Evolutionary conservation across 1,139 yeast genomes (phyloP).

Genomic region (Candida freyschussii): DNA sequence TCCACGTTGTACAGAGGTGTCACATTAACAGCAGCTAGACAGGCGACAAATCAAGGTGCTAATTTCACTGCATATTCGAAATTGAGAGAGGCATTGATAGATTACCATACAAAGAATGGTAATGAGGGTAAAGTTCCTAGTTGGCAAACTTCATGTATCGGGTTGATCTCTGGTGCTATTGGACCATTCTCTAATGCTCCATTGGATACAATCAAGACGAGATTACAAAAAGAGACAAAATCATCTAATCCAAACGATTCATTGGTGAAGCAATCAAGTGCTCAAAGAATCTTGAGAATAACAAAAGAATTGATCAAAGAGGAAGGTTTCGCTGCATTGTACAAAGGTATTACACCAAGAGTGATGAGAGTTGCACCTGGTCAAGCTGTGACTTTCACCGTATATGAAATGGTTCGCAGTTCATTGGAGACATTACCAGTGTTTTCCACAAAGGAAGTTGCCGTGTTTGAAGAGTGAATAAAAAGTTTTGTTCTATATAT

Average conservation of each 20-base stretch:
- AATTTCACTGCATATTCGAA: conserved; percentile 94
- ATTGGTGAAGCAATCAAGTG: conserved; percentile 23
- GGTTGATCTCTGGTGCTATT: conserved; percentile 90
- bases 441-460: conserved; percentile 24
- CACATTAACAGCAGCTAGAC: conserved; percentile 92
- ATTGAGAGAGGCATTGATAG: conserved; percentile 66
- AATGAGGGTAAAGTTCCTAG: conserved; percentile 54
- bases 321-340: conserved; percentile 83
- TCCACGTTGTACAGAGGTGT: conserved; percentile 91
- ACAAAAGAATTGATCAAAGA: conserved; percentile 78
- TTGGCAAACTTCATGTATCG: conserved; percentile 92
- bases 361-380: conserved; percentile 99
- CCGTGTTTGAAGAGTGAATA: conserved; percentile 32
- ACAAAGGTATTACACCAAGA: conserved; percentile 97
- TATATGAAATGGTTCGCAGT: conserved; percentile 82
- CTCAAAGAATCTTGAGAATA: conserved; percentile 74
- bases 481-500: no score
- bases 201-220: conserved; percentile 91
- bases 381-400: conserved; percentile 97
- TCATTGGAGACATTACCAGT: conserved; percentile 50
- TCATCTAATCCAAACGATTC: conserved; percentile 53
- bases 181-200: conserved; percentile 99
- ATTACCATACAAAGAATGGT: conserved; percentile 50
- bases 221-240: conserved; percentile 88
- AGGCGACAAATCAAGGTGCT: conserved; percentile 98